Base-by-base conservation (phyloP, 169 alveolate species). In the Ichthyophthirius multifiliis region DNA sequence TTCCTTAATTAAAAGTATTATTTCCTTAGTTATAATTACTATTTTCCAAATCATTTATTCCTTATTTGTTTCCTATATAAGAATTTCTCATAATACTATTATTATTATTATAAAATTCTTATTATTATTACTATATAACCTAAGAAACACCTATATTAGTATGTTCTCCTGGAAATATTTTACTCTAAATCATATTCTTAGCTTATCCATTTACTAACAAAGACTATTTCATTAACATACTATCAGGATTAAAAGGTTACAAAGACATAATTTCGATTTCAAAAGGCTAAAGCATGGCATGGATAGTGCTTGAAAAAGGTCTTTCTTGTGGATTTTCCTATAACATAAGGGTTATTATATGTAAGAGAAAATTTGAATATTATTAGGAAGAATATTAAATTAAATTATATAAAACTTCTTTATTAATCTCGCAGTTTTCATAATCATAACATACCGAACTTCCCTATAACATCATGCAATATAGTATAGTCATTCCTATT, bases 161-260 rank as follows among this genome's bases (percentile, higher is more conserved):
- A n/a, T n/a, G n/a, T n/a, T n/a, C n/a, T n/a, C n/a, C n/a, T n/a
- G n/a, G n/a, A n/a, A n/a, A n/a, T n/a, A n/a, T n/a, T n/a, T n/a
- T n/a, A n/a, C n/a, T n/a, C n/a, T n/a, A n/a, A n/a, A n/a, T n/a
- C n/a, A n/a, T n/a, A n/a, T n/a, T n/a, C n/a, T n/a, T n/a, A n/a
- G n/a, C n/a, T n/a, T n/a, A n/a, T n/a, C n/a, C n/a, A n/a, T n/a
- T n/a, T n/a, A n/a, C n/a, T n/a, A n/a, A n/a, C n/a, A n/a, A n/a
- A n/a, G n/a, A n/a, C n/a, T n/a, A n/a, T n/a, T n/a, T n/a, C n/a
- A n/a, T n/a, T n/a, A n/a, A 27, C 31, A 27, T 39, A 34, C 31
- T 55, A 27, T 55, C 35, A n/a, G 71, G 71, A 10, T 55, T 55
- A 39, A 55, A 55, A 39, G 71, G 71, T n/a, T 55, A 27, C 39